Evolutionary conservation across 169 alveolate genomes (phyloP).

Genomic region (Besnoitia besnoiti): DNA sequence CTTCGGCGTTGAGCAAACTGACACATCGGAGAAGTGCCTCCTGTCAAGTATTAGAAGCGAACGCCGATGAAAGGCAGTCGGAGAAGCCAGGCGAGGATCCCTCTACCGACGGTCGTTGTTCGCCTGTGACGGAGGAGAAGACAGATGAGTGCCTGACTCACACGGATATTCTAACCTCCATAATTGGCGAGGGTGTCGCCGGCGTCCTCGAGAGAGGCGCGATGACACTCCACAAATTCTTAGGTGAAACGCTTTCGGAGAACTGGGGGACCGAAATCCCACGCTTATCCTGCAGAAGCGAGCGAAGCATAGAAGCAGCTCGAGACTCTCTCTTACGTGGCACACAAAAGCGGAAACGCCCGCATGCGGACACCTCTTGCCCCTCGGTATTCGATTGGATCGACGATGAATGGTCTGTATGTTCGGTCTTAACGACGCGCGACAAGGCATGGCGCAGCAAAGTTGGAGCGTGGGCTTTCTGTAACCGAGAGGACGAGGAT

Average conservation of each 20-base stretch:
- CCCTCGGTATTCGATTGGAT: not conserved
- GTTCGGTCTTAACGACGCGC: no score
- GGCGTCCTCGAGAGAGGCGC: not conserved
- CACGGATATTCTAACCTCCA: not conserved
- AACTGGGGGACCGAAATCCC: not conserved
- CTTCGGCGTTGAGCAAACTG: no score
- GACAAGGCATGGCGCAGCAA: no score
- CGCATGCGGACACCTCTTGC: not conserved
- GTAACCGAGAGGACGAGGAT: no score
- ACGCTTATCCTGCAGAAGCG: not conserved
- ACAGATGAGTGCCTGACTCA: not conserved
- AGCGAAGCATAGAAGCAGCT: not conserved
- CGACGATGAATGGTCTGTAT: no score
- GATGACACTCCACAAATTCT: not conserved
- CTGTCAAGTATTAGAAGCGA: no score
- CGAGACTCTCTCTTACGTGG: not conserved
- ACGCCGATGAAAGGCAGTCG: no score
- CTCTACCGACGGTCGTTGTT: not conserved
- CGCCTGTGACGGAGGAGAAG: not conserved
- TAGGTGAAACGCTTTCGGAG: not conserved
- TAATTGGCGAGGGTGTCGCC: not conserved
- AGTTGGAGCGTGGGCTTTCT: no score
- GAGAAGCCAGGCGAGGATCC: no score
- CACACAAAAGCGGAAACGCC: not conserved
- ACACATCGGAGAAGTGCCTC: no score